phyloP scores from a whole-genome alignment of 495 filamentous ascomycete genomes.

The Aspergillus nanangensis region DNA sequence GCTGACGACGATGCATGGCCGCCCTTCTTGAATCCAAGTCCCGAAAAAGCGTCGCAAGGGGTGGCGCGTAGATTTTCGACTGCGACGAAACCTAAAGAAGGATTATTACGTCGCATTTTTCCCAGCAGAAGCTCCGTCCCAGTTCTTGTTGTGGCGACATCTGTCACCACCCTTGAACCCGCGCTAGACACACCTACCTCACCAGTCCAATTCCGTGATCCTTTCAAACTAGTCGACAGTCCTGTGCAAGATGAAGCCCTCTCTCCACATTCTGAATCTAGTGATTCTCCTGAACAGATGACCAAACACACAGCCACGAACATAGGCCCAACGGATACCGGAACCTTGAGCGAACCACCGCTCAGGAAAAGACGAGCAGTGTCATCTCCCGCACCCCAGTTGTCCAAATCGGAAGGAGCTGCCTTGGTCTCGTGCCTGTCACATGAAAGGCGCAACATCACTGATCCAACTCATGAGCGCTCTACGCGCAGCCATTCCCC shows the following conservation, averaged over 20 bases:
- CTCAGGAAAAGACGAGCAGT: conserved; percentile 34
- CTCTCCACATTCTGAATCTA: no score
- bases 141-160: conserved; percentile 37
- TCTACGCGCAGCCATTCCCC: no score
- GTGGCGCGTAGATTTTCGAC: conserved; percentile 28
- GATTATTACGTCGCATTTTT: conserved; percentile 23
- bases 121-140: conserved; percentile 24
- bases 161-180: conserved; percentile 19
- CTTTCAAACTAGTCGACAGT: conserved; percentile 20
- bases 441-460: conserved; percentile 35
- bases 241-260: not conserved
- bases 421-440: conserved; percentile 17
- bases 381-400: conserved; percentile 24
- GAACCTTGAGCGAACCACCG: conserved; percentile 21
- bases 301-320: no score
- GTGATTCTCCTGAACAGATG: no score
- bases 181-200: conserved; percentile 5
- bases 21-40: conserved; percentile 41
- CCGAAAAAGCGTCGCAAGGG: conserved; percentile 31
- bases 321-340: conserved; percentile 14
- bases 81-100: conserved; percentile 17
- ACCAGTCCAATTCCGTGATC: conserved; percentile 32
- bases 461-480: no score
- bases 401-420: conserved; percentile 21
- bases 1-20: conserved; percentile 29